Percentiles rank a stretch among this genome's conserved stretches.
phyloP scores from a whole-genome alignment of 2,329 filamentous ascomycete species.

The Ophiostoma quercus region DNA sequence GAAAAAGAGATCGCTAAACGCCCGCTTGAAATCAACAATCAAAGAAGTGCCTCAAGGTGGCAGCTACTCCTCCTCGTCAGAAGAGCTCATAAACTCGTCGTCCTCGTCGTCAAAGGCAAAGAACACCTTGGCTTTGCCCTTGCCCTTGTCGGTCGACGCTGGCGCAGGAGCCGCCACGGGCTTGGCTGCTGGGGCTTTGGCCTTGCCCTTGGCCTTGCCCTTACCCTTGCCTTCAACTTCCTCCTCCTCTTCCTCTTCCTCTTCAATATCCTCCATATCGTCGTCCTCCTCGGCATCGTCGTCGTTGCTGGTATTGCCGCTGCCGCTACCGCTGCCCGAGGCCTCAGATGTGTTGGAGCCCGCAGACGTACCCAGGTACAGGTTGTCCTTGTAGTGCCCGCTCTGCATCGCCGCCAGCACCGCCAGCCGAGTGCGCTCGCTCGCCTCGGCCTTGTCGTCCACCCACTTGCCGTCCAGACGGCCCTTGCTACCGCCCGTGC shows the following conservation, averaged over 20 bases:
- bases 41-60: background rate
- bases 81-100: slow-evolving; percentile 67
- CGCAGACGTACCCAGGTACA: slow-evolving; percentile 46
- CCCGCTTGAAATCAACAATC: background rate
- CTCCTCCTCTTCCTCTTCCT: slow-evolving; percentile 23
- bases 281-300: slow-evolving; percentile 31
- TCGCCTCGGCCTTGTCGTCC: slow-evolving; percentile 86
- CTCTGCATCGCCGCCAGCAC: slow-evolving; percentile 65
- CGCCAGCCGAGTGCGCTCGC: slow-evolving; percentile 73
- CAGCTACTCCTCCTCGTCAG: slow-evolving; percentile 46
- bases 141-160: slow-evolving; percentile 31
- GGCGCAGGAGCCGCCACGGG: slow-evolving; percentile 21
- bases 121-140: slow-evolving; percentile 47
- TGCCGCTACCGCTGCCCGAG: slow-evolving; percentile 31
- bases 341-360: slow-evolving; percentile 41
- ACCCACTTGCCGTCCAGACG: slow-evolving; percentile 88
- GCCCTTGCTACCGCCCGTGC: slow-evolving; percentile 58
- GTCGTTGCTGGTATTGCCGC: slow-evolving; percentile 33
- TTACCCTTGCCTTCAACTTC: slow-evolving; percentile 26
- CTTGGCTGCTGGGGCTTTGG: slow-evolving; percentile 37
- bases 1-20: background rate
- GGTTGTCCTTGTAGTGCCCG: slow-evolving; percentile 57
- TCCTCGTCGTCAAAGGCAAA: slow-evolving; percentile 78
- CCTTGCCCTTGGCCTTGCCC: background rate
- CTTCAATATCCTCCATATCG: slow-evolving; percentile 26